Conservation (phyloP, 2,329 filamentous ascomycete species). For the Myriosclerotinia curreyana region DNA sequence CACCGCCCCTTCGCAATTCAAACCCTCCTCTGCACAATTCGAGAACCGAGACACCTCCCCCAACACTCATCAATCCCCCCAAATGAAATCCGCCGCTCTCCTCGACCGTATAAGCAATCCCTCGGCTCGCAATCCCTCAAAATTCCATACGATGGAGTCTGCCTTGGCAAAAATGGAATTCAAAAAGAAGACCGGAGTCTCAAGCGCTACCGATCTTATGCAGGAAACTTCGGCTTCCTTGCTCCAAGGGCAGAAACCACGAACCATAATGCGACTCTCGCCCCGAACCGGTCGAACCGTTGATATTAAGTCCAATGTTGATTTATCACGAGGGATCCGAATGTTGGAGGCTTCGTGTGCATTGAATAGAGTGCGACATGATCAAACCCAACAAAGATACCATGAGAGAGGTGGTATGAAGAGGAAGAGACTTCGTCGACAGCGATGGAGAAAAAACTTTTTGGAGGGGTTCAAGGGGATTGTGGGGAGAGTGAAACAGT, state of each 20-base stretch:
- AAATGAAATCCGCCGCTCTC: neutral
- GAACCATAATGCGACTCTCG: constrained; percentile 29
- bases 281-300: constrained; percentile 35
- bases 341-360: constrained; percentile 44
- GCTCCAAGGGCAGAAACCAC: neutral
- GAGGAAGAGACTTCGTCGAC: constrained; percentile 68
- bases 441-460: constrained; percentile 69
- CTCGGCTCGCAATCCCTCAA: neutral
- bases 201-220: neutral
- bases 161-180: constrained; percentile 1
- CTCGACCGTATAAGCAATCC: constrained; percentile 3
- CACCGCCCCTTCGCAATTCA: neutral
- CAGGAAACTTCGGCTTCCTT: neutral
- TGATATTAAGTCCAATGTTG: constrained; percentile 26
- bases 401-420: constrained; percentile 75
- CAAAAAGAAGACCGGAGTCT: neutral
- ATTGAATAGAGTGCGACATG: constrained; percentile 56
- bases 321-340: constrained; percentile 33
- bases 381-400: constrained; percentile 59
- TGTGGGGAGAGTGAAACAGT: constrained; percentile 61
- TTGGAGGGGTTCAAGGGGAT: constrained; percentile 64
- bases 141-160: neutral
- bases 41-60: neutral
- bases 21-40: neutral
- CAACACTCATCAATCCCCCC: neutral